Evolutionary conservation across 352 stramenopile genomes (phyloP).

Genomic region (Lagenidium sp.): DNA sequence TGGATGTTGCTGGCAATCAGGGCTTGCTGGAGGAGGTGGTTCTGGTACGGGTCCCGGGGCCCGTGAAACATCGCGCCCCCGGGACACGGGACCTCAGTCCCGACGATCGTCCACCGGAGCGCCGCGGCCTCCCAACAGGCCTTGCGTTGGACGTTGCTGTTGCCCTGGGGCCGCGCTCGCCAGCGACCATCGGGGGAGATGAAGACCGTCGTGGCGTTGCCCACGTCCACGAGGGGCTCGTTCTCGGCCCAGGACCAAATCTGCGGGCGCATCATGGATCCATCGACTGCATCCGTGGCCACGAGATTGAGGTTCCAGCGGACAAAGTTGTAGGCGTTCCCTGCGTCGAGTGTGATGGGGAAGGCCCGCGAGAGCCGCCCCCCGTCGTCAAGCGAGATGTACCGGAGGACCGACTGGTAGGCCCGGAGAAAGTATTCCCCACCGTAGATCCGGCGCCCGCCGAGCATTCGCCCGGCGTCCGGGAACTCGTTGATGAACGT

Average conservation of each 20-base stretch:
- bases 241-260: slow-evolving; percentile 48
- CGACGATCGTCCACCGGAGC: slow-evolving; percentile 27
- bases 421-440: slow-evolving; percentile 33
- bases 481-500: slow-evolving; percentile 29
- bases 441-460: slow-evolving; percentile 37
- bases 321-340: slow-evolving; percentile 36
- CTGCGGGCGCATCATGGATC: slow-evolving; percentile 35
- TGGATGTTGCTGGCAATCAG: slow-evolving; percentile 21
- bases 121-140: slow-evolving; percentile 29
- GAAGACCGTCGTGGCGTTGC: slow-evolving; percentile 18
- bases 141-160: slow-evolving; percentile 20
- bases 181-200: slow-evolving; percentile 25
- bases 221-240: slow-evolving; percentile 23
- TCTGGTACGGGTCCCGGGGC: slow-evolving; percentile 38
- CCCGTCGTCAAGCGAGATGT: slow-evolving; percentile 30
- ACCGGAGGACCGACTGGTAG: slow-evolving; percentile 33
- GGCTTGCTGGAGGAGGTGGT: slow-evolving; percentile 27
- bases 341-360: slow-evolving; percentile 20
- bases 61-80: slow-evolving; percentile 17
- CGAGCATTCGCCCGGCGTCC: slow-evolving; percentile 20
- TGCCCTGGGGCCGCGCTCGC: too few relatives aligned
- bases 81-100: slow-evolving; percentile 13
- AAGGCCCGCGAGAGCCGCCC: slow-evolving; percentile 15
- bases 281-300: slow-evolving; percentile 30
- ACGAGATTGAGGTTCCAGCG: slow-evolving; percentile 50